These are phyloP conservation scores for Penicillium sp. DNA, from an alignment of 2,329 filamentous ascomycete genomes.

Conservation along the genomic window DNA sequence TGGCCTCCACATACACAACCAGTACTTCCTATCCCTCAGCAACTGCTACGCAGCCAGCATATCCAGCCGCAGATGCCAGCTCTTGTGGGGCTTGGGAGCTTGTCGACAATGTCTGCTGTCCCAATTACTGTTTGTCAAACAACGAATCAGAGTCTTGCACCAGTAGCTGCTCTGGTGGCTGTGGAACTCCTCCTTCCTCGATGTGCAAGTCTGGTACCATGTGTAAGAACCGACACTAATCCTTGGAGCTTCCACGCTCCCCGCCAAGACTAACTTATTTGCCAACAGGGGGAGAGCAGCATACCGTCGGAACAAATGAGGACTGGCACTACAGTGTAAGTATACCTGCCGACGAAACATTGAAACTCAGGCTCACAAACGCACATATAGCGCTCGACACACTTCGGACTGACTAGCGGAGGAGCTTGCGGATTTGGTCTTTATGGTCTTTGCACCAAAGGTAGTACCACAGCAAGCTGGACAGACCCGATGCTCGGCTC, in stretches of 20 bases:
- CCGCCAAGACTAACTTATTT: neutral
- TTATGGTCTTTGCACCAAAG: constrained; percentile 2
- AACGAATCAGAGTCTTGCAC: constrained; percentile 2
- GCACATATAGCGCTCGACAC: neutral
- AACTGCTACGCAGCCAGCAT: constrained; percentile 1
- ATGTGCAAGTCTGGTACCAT: constrained; percentile 6
- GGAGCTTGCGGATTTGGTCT: constrained; percentile 2
- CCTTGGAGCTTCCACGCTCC: neutral
- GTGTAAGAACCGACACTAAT: neutral
- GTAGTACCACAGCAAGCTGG: constrained; percentile 1
- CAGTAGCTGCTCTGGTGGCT: neutral
- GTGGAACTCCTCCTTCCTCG: neutral
- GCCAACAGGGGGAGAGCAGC: constrained; percentile 1
- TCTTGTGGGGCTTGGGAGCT: constrained; percentile 1
- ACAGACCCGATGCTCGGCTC: constrained; percentile 2
- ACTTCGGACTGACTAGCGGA: constrained; percentile 1
- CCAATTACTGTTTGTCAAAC: constrained; percentile 1
- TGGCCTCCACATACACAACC: neutral
- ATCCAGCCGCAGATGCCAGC: neutral
- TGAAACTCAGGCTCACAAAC: neutral
- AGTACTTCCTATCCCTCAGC: neutral
- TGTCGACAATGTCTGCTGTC: constrained; percentile 4
- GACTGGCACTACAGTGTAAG: constrained; percentile 4
- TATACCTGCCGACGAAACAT: neutral
- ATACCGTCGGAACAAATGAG: neutral